Percentiles rank a stretch among this genome's conserved stretches.
Conservation (phyloP, 2,329 filamentous ascomycete species). For the Cytospora piceae region DNA sequence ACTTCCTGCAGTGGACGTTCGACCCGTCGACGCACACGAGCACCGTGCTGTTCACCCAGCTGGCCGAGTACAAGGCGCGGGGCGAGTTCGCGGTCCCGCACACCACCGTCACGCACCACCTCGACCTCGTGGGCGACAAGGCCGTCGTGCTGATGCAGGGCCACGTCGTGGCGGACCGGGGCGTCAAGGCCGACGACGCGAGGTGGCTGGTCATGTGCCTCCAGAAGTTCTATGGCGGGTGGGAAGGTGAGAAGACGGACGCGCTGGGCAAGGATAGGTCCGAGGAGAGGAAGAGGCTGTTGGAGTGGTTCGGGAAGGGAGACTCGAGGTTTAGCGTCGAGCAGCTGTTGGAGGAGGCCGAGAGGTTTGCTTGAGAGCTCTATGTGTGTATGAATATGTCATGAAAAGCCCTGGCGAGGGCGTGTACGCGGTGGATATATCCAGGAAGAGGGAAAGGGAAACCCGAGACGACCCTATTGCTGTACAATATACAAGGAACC, state of each 20-base stretch:
- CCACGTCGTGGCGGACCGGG: conserved; percentile 72
- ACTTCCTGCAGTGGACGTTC: conserved; percentile 96
- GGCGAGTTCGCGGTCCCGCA: conserved; percentile 91
- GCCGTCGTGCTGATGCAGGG: conserved; percentile 88
- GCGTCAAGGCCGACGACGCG: conserved; percentile 79
- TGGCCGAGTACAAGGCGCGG: conserved; percentile 89
- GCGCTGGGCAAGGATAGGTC: conserved; percentile 56
- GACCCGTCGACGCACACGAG: conserved; percentile 66
- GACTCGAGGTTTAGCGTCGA: conserved; percentile 82
- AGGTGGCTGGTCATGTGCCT: conserved; percentile 89
- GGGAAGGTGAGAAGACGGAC: conserved; percentile 51
- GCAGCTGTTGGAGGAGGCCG: conserved; percentile 83
- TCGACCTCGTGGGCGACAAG: conserved; percentile 74
- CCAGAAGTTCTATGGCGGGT: conserved; percentile 87
- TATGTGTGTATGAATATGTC: background rate
- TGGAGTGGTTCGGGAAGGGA: conserved; percentile 82
- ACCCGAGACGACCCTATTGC: background rate
- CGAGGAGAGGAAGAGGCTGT: conserved; percentile 67
- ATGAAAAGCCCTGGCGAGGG: background rate
- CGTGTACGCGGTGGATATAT: conserved; percentile 9
- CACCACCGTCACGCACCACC: conserved; percentile 90
- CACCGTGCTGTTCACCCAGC: conserved; percentile 88
- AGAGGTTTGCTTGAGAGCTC: conserved; percentile 65
- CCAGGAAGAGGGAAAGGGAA: conserved; percentile 1
- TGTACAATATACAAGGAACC: conserved; percentile 9